A percentile compares a stretch with the other conserved stretches of the same genome.
Evolutionary conservation across 306 rosid genomes (phyloP).

Genomic region (Malus orientalis): DNA sequence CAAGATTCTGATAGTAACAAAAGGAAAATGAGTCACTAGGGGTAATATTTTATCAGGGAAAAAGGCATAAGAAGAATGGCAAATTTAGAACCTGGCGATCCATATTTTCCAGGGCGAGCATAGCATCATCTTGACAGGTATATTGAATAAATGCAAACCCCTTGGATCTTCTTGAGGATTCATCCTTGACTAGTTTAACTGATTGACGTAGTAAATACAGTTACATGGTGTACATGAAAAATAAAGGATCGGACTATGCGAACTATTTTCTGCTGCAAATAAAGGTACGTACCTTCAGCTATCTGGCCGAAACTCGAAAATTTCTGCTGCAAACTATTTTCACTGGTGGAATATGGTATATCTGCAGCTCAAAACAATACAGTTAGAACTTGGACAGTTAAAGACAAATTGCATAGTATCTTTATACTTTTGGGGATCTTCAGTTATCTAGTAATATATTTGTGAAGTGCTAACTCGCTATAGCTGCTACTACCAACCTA

Average conservation of each 20-base stretch:
- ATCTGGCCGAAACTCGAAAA: constrained; percentile 78
- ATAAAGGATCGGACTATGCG: background rate
- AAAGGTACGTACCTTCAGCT: constrained; percentile 32
- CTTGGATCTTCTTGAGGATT: constrained; percentile 40
- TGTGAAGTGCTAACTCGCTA: background rate
- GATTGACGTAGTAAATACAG: constrained; percentile 11
- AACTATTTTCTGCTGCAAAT: no score
- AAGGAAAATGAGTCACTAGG: constrained; percentile 6
- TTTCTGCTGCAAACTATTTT: constrained; percentile 47
- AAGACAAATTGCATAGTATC: background rate
- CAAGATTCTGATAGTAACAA: constrained; percentile 32
- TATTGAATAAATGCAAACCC: constrained; percentile 89
- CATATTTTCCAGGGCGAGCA: constrained; percentile 85
- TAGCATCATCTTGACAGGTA: constrained; percentile 63
- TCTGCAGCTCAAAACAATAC: constrained; percentile 40
- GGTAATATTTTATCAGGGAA: background rate
- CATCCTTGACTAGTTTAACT: constrained; percentile 65
- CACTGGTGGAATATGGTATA: constrained; percentile 66
- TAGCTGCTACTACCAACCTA: no score
- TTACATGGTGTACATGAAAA: background rate
- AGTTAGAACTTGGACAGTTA: constrained; percentile 6
- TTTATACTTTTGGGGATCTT: background rate
- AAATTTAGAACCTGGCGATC: constrained; percentile 61
- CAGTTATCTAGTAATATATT: background rate
- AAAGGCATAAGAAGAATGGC: background rate